Conservation (phyloP, 805 yeast species). For the Schwanniomyces pseudopolymorphus region DNA sequence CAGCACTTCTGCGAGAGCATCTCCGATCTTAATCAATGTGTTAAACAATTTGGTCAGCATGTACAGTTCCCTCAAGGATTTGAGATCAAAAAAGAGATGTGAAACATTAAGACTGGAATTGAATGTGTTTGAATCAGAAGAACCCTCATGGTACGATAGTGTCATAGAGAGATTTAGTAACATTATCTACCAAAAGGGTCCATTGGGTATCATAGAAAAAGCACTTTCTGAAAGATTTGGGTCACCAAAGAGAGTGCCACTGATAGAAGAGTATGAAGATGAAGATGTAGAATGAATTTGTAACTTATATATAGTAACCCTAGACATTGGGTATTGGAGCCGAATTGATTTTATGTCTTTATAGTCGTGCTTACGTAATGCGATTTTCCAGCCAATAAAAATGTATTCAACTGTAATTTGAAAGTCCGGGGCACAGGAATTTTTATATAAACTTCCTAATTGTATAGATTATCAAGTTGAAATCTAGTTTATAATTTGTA, state of each 20-base stretch:
- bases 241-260: conserved; percentile 29
- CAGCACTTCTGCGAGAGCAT: conserved; percentile 22
- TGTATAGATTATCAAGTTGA: background rate
- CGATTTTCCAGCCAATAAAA: conserved; percentile 11
- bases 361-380: background rate
- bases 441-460: conserved; percentile 1
- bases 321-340: background rate
- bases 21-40: conserved; percentile 29
- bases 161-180: conserved; percentile 32
- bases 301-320: background rate
- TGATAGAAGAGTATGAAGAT: conserved; percentile 41
- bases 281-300: conserved; percentile 33
- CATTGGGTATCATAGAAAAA: conserved; percentile 42
- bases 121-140: conserved; percentile 23
- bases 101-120: conserved; percentile 22
- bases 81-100: conserved; percentile 26
- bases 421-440: conserved; percentile 6
- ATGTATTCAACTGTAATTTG: conserved; percentile 8
- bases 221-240: conserved; percentile 40
- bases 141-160: conserved; percentile 33
- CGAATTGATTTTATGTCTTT: background rate
- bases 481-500: background rate
- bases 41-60: conserved; percentile 30
- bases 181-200: conserved; percentile 41
- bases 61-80: conserved; percentile 28